These are phyloP conservation scores for Amauroascus verrucosus DNA, from an alignment of 2,329 filamentous ascomycete genomes.

Conservation along the genomic window DNA sequence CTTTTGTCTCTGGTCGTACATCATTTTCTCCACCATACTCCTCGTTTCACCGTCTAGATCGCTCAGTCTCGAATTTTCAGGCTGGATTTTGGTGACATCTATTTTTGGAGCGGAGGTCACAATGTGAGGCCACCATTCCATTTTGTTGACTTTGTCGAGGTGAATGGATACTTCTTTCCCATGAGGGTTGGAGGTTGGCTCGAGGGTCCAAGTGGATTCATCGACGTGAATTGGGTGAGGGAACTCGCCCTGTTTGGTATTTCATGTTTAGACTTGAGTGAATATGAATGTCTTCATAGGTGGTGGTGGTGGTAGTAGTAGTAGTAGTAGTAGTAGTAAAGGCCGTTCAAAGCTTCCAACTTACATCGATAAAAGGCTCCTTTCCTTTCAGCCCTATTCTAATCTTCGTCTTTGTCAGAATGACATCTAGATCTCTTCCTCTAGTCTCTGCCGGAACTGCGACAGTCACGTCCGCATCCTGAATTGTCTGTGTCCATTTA, in stretches of 20 bases:
- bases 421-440: slow-evolving; percentile 70
- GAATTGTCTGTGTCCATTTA: slow-evolving; percentile 93
- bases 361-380: slow-evolving; percentile 68
- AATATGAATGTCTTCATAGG: too few species aligned
- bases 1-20: slow-evolving; percentile 98
- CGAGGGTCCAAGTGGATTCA: slow-evolving; percentile 90
- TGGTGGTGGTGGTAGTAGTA: too few species aligned
- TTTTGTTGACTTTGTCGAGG: slow-evolving; percentile 91
- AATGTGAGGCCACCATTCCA: slow-evolving; percentile 97
- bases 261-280: too few species aligned
- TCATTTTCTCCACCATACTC: slow-evolving; percentile 99
- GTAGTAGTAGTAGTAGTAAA: not conserved
- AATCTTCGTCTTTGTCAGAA: slow-evolving; percentile 68
- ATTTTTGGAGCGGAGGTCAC: slow-evolving; percentile 79
- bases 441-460: slow-evolving; percentile 73
- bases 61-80: slow-evolving; percentile 80
- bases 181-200: slow-evolving; percentile 45
- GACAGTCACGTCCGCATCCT: slow-evolving; percentile 71
- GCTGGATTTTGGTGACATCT: slow-evolving; percentile 88
- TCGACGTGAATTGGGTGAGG: slow-evolving; percentile 69
- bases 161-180: slow-evolving; percentile 74
- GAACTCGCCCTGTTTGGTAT: slow-evolving; percentile 59
- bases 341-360: slow-evolving; percentile 16
- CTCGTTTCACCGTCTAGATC: slow-evolving; percentile 93
- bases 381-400: slow-evolving; percentile 81